Percentiles rank a stretch among this genome's conserved stretches.
These are phyloP conservation scores for Xylona heveae DNA, from an alignment of 495 filamentous ascomycete species.

Conservation along the genomic window DNA sequence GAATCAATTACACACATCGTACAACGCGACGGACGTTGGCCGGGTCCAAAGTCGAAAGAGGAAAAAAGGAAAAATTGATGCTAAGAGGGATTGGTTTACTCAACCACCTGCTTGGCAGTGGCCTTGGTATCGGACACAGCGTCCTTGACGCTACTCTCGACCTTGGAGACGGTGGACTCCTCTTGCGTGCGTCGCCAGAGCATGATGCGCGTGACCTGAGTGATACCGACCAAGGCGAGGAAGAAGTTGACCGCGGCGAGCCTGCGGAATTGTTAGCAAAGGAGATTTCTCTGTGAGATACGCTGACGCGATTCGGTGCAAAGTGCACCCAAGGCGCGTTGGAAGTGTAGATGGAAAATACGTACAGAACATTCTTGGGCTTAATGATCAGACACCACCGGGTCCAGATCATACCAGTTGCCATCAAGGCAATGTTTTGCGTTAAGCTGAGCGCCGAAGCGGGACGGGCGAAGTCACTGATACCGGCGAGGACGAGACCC, in stretches of 20 bases:
- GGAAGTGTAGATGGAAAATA: conserved; percentile 6
- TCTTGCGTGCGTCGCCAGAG: conserved; percentile 28
- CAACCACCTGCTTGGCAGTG: conserved; percentile 18
- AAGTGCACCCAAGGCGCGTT: no score
- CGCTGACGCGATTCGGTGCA: not conserved
- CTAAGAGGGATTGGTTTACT: no score
- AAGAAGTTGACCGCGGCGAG: conserved; percentile 97
- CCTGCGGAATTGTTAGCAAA: conserved; percentile 18
- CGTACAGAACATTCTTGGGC: conserved; percentile 73
- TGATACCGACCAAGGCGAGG: conserved; percentile 65
- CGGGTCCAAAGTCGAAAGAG: no score
- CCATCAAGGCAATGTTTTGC: conserved; percentile 70
- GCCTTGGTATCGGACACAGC: conserved; percentile 22
- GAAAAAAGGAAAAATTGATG: no score
- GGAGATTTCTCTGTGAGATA: not conserved
- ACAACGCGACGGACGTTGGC: no score
- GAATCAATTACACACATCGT: no score
- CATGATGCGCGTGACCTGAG: conserved; percentile 60
- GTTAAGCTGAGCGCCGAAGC: conserved; percentile 77
- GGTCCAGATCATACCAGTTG: conserved; percentile 93
- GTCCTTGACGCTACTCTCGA: conserved; percentile 24
- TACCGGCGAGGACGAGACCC: conserved; percentile 75
- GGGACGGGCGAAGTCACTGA: conserved; percentile 83
- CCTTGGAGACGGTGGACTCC: conserved; percentile 24
- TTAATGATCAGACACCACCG: conserved; percentile 96